Percentiles rank a stretch among this genome's conserved stretches.
phyloP scores from a whole-genome alignment of 2,329 filamentous ascomycete species.

The Ramularia endophylla region DNA sequence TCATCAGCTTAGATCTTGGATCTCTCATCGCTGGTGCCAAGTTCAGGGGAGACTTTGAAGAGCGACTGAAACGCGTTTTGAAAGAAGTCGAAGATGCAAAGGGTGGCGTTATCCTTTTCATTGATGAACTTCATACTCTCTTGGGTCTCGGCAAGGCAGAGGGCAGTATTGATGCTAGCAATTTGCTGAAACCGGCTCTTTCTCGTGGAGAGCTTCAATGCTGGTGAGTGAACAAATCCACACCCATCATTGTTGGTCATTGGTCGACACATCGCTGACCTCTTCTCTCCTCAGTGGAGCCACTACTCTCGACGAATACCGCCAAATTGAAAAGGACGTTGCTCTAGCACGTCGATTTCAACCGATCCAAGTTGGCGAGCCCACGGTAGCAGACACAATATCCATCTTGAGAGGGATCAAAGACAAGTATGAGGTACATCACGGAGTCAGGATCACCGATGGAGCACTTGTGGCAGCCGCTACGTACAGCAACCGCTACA shows the following conservation, averaged over 20 bases:
- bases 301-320: constrained; percentile 87
- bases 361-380: constrained; percentile 88
- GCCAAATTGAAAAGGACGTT: constrained; percentile 91
- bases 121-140: constrained; percentile 88
- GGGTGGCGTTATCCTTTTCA: constrained; percentile 86
- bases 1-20: constrained; percentile 81
- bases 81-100: constrained; percentile 86
- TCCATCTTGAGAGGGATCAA: constrained; percentile 96
- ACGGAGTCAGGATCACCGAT: constrained; percentile 81
- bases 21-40: constrained; percentile 94
- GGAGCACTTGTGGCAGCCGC: constrained; percentile 87
- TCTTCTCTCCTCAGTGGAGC: constrained; percentile 96
- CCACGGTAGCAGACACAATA: constrained; percentile 84
- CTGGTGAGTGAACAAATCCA: too few relatives aligned
- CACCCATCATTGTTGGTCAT: too few relatives aligned
- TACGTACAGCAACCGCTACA: constrained; percentile 89
- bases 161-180: constrained; percentile 93
- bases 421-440: constrained; percentile 94
- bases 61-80: constrained; percentile 82
- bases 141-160: constrained; percentile 91
- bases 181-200: constrained; percentile 88
- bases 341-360: constrained; percentile 90
- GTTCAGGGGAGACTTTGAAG: constrained; percentile 93
- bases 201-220: constrained; percentile 86
- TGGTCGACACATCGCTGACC: too few relatives aligned